These are phyloP conservation scores for Neofusicoccum umdonicola DNA, from an alignment of 2,329 filamentous ascomycete species.

Conservation along the genomic window DNA sequence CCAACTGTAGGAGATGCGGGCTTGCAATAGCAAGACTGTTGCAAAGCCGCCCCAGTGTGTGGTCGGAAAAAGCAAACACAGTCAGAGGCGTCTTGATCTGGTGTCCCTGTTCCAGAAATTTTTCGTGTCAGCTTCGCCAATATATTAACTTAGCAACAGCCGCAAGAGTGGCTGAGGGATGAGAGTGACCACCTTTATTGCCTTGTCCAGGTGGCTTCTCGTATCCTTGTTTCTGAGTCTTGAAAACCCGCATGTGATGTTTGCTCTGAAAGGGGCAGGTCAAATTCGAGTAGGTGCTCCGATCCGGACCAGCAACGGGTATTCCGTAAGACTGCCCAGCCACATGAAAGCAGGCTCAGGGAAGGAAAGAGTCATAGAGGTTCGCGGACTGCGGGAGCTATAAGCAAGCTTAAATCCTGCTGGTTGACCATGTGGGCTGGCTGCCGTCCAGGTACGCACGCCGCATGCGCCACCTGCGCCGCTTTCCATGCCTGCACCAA, in stretches of 20 bases:
- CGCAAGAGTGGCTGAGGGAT: not conserved
- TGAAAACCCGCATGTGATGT: not conserved
- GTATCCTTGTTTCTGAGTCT: not conserved
- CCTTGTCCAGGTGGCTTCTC: not conserved
- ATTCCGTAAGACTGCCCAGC: not conserved
- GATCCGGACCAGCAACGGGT: not conserved
- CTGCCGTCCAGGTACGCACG: not conserved
- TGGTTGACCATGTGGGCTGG: not conserved
- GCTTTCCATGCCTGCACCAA: not conserved
- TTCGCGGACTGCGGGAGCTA: not conserved
- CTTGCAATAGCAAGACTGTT: not conserved
- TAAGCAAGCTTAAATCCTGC: slow-evolving; percentile 1
- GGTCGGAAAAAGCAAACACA: not conserved
- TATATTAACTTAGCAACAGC: not conserved
- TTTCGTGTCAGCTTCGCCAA: not conserved
- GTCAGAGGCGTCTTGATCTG: not conserved
- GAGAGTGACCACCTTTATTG: not conserved
- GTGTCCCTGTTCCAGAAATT: not conserved
- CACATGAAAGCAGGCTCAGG: not conserved
- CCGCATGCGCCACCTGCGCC: not conserved
- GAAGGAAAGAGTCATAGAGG: not conserved
- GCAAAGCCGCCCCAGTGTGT: not conserved
- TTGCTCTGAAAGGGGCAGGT: not conserved
- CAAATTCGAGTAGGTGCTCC: not conserved
- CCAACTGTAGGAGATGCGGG: not conserved